Base-by-base conservation (phyloP, 2,329 filamentous ascomycete genomes). In the Aureobasidium melanogenum region DNA sequence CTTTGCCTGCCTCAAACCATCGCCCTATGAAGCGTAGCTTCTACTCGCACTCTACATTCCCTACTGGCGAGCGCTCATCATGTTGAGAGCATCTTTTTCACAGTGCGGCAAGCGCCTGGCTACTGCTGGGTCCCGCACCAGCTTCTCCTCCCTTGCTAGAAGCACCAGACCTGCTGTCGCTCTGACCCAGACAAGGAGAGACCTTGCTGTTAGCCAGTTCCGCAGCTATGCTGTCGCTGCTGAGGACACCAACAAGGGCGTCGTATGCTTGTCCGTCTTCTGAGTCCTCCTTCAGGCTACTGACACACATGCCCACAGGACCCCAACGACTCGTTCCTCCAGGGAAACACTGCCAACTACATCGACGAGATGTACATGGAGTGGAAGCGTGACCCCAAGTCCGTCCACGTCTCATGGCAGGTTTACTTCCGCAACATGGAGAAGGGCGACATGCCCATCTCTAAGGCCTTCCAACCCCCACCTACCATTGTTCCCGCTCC, bases 361-460 rank as follows among this genome's bases (percentile, higher is more conserved):
- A 91, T 99, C 74, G 94, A 99, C 76, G 94, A 97, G 81, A 99
- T 99, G 94, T 99, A 99, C 78, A 81, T 97, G 80, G 87, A 92
- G 74, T 99, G 94, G 94, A 96, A 93, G 79, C 82, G 89, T 66
- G 91, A 99, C 70, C 92, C 94, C 57, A 84, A 86, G 70, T 96
- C 90, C 73, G 94, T 99, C 63, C 94, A 99, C 77, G 83, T 96
- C 70, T 99, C 94, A 75, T 99, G 94, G 94, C 93, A 96, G 80
- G 87, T 95, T 73, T 99, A 99, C 84, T 99, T 99, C 84, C 90
- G 87, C 80, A 99, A 99, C 80, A 97, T 99, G 89, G 94, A 99
- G 81, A 89, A 86, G 67, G 94, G 94, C 75, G 89, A 94, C 72
- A 97, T 99, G 91, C 93, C 93, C 73, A 91, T 96, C 73, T 94